phyloP scores from a whole-genome alignment of 805 yeast genomes.

The Metschnikowia anglica region DNA sequence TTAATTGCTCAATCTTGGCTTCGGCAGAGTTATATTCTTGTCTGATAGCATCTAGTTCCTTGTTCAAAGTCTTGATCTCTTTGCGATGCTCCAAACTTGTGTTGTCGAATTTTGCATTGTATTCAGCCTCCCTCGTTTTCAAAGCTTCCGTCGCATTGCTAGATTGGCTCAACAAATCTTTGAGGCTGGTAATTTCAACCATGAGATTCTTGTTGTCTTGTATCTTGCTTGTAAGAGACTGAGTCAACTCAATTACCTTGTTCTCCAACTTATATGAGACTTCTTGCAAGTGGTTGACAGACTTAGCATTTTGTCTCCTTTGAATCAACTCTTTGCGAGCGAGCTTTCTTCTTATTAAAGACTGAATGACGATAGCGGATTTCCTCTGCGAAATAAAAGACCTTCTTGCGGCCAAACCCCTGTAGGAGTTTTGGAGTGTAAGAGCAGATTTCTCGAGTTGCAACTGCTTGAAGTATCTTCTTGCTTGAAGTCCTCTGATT shows the following conservation, averaged over 20 bases:
- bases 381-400: slow-evolving; percentile 45
- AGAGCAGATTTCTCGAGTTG: slow-evolving; percentile 65
- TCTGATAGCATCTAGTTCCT: slow-evolving; percentile 55
- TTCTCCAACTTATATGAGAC: slow-evolving; percentile 92
- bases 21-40: slow-evolving; percentile 58
- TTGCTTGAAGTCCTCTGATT: slow-evolving; percentile 52
- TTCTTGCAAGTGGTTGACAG: slow-evolving; percentile 85
- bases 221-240: slow-evolving; percentile 72
- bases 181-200: slow-evolving; percentile 52
- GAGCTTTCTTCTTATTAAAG: slow-evolving; percentile 68
- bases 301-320: slow-evolving; percentile 84
- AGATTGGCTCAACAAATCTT: slow-evolving; percentile 50
- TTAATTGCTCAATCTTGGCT: slow-evolving; percentile 56
- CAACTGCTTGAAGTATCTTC: slow-evolving; percentile 49
- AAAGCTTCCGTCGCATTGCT: slow-evolving; percentile 52
- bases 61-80: slow-evolving; percentile 50
- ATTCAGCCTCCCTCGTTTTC: slow-evolving; percentile 55
- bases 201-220: slow-evolving; percentile 77
- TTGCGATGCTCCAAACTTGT: slow-evolving; percentile 48
- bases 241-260: slow-evolving; percentile 95
- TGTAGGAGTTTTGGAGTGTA: slow-evolving; percentile 68
- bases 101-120: slow-evolving; percentile 45
- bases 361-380: slow-evolving; percentile 71
- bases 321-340: slow-evolving; percentile 66
- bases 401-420: slow-evolving; percentile 65